Base-by-base conservation (phyloP, 257 asterid species). In the Jacaranda copaia region DNA sequence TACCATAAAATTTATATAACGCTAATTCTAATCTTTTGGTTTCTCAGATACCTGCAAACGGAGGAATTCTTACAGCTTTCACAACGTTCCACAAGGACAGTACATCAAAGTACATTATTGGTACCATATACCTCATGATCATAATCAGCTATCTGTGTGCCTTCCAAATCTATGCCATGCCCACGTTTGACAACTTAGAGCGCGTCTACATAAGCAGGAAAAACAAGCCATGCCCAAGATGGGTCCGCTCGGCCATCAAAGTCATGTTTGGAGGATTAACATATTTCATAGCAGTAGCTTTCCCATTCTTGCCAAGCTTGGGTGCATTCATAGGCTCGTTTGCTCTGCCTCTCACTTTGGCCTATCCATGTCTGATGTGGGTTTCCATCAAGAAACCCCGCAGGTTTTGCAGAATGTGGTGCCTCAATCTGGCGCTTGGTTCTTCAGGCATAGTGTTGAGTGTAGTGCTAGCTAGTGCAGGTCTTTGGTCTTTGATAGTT, bases 321-420 rank as follows among this genome's bases (percentile, higher is more conserved):
- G 95, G 86, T 0, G 57, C 81, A 0, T 68, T 93, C 9, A 39
- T 90, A 1, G 97, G 97, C 3, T 88, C 89, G 1, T 43, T 90
- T 6, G 84, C 86, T 0, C 76, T 91, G 52, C 97, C 91, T 9
- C 69, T 93, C 1, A 85, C 91, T 4, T 57, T 88, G 32, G 86
- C 77, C 1, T 91, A 90, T 59, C 98, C 98, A 5, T 93, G 96
- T 75, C 79, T 91, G 77, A 93, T 90, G 93, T 91, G 95, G 95
- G 59, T 87, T 45, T 78, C 85, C 19, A 84, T 91, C 66, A 84
- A 85, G 81, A 88, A 87, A 38, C 90, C 95, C 12, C 61, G 14
- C 7, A 72, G 57, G 10, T 59, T 52, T 36, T 79, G 87, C 70
- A 40, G 51, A 12, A 73, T 70, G 74, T 89, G 96, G 96, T 84